A percentile compares a stretch with the other conserved stretches of the same genome.
These are phyloP conservation scores for Anacardium occidentale DNA, from an alignment of 345 rosid species.

Conservation along the genomic window DNA sequence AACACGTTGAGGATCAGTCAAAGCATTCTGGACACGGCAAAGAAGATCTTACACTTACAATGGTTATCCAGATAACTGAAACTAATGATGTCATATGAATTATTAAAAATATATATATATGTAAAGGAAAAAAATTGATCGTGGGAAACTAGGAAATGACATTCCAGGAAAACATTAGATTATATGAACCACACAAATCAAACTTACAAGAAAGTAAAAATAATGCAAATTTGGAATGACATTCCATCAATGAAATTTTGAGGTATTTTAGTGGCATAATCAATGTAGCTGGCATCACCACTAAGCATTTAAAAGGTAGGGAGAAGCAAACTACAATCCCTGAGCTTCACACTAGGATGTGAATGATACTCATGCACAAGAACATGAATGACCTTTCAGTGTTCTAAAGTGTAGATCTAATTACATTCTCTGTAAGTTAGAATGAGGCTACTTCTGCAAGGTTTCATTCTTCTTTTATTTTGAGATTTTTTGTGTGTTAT, in stretches of 20 bases:
- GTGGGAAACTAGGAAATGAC: neutral
- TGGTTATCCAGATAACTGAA: constrained; percentile 1
- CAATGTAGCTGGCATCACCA: neutral
- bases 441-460: no score
- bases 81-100: constrained; percentile 6
- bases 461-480: no score
- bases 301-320: neutral
- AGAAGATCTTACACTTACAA: constrained; percentile 16
- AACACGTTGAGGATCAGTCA: constrained; percentile 87
- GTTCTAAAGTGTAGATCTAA: no score
- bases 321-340: neutral
- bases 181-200: neutral
- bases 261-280: neutral
- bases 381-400: no score
- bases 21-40: constrained; percentile 64
- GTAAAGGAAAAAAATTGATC: neutral
- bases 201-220: neutral
- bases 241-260: neutral
- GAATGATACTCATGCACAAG: no score
- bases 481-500: no score
- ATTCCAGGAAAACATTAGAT: neutral
- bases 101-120: neutral
- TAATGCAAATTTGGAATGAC: neutral
- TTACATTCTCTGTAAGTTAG: no score
- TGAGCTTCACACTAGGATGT: neutral